Evolutionary conservation across 148 eudicot genomes (phyloP).

Genomic region (Amaranthus palmeri): DNA sequence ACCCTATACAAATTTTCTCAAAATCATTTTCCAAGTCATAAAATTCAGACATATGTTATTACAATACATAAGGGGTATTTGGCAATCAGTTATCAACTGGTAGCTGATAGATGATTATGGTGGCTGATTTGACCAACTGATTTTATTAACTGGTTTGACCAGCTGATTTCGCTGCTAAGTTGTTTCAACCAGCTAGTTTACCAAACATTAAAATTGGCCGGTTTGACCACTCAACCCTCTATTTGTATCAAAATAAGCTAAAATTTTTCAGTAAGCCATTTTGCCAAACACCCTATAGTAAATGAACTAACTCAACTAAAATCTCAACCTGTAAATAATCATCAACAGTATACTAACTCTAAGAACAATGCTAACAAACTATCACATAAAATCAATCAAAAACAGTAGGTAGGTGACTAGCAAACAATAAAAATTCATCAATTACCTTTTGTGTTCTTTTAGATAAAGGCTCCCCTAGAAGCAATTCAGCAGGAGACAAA

Average conservation of each 20-base stretch:
- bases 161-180: too few species aligned
- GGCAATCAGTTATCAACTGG: too few species aligned
- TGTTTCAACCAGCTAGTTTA: too few species aligned
- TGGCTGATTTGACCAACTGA: too few species aligned
- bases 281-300: too few species aligned
- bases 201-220: too few species aligned
- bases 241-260: too few species aligned
- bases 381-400: slow-evolving; percentile 11
- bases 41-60: neutral
- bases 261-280: too few species aligned
- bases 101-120: too few species aligned
- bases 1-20: neutral
- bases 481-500: slow-evolving; percentile 75
- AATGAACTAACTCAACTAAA: neutral
- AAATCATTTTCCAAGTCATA: neutral
- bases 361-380: slow-evolving; percentile 1
- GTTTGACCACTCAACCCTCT: too few species aligned
- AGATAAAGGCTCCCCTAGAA: slow-evolving; percentile 72
- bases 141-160: too few species aligned
- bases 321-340: neutral
- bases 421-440: neutral
- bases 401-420: neutral
- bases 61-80: neutral
- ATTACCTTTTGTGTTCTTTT: slow-evolving; percentile 80
- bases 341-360: neutral